Conservation (phyloP, 805 yeast species). For the Debaryomyces tyrocola region DNA sequence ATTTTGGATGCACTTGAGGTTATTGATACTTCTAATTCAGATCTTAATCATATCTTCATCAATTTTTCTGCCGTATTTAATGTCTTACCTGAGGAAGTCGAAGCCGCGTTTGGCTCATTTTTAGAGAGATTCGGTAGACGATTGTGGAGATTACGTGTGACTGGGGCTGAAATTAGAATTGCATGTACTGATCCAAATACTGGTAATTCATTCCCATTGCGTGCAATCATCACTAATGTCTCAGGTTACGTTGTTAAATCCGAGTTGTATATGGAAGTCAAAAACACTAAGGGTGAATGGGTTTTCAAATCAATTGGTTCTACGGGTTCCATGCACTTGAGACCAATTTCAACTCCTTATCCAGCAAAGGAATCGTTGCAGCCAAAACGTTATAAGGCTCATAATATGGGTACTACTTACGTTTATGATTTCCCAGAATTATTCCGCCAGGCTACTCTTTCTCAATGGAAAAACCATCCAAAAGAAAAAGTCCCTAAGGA, state of each 20-base stretch:
- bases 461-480: constrained; percentile 77
- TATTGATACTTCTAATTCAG: constrained; percentile 91
- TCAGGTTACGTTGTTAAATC: constrained; percentile 97
- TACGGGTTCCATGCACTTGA: constrained; percentile 96
- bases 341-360: constrained; percentile 93
- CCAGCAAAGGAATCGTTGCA: constrained; percentile 98
- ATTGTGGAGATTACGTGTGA: constrained; percentile 93
- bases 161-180: constrained; percentile 96
- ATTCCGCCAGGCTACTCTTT: constrained; percentile 86
- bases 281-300: constrained; percentile 93
- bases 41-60: constrained; percentile 94
- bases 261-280: constrained; percentile 91
- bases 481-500: constrained; percentile 69
- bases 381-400: constrained; percentile 98
- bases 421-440: constrained; percentile 99
- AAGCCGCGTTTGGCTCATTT: constrained; percentile 96
- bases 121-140: constrained; percentile 96
- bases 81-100: constrained; percentile 92
- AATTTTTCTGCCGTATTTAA: constrained; percentile 96
- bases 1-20: constrained; percentile 93
- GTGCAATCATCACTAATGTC: constrained; percentile 95
- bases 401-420: constrained; percentile 96
- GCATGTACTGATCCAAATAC: constrained; percentile 87
- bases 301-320: constrained; percentile 92
- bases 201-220: constrained; percentile 89